Evolutionary conservation across 1,139 yeast genomes (phyloP), one percentile per base, ranked within the genome.

Genomic region (Hemisphaericaspora subhashii): DNA sequence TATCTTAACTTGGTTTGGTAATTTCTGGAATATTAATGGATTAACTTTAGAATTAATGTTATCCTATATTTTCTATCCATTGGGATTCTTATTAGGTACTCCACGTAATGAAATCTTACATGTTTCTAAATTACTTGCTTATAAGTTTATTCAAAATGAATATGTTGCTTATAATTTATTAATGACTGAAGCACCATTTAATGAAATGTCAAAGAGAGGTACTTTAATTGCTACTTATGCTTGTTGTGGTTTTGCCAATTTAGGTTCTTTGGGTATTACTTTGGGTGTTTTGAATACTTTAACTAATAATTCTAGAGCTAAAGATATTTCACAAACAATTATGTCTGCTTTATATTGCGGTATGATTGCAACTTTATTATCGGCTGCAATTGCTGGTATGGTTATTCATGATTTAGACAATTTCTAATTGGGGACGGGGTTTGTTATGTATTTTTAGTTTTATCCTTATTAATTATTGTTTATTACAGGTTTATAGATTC

Each of bases 371-470:
- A 81, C 86, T 5, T 62, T 77, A 44, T 62, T 77, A 38, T 74
- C 83, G 8, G 85, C 86, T 18, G 79, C 82, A 41, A 77, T 80
- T 44, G 85, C 86, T 12, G 84, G 83, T 33, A 81, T 81, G 85
- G 80, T 79, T 27, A 67, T 81, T 55, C 79, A 79, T 44, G 79
- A 78, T 49, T 62, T 75, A 54, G 41, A 45, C 33, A 54, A 55
- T 13, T 62, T 52, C 47, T 35, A 33, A n/a, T 18, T 30, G 16
- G 21, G 17, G 11, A 17, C 11, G 10, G 20, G 16, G 18, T 20
- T 30, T 11, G 24, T 15, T 21, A 11, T 15, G 3, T 16, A n/a
- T 11, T 31, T 14, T 5, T 14, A 10, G 14, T 28, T 35, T 14
- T 12, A 20, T 5, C 10, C 11, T 18, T 13, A 13, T 5, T 26